Conservation (phyloP, 1,284 basidiomycete species). For the Cystobasidium sp. region DNA sequence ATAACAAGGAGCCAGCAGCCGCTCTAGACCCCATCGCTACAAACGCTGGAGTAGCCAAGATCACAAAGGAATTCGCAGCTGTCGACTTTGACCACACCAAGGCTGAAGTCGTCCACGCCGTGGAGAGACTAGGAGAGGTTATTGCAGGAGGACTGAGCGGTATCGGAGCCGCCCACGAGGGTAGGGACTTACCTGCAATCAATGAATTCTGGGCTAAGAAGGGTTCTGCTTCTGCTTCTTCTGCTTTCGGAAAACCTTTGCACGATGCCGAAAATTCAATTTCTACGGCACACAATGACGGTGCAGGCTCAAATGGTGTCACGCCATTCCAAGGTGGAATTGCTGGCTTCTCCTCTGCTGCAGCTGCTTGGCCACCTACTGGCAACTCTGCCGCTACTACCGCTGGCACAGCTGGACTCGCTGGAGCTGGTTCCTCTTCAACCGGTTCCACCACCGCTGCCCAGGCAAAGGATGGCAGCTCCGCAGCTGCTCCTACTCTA, state of each 20-base stretch:
- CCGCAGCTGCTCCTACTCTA: constrained; percentile 10
- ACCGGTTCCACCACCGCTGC: constrained; percentile 11
- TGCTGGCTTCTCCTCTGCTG: constrained; percentile 1
- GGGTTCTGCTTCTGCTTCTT: constrained; percentile 25
- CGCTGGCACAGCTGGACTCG: too few species aligned
- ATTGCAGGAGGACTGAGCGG: constrained; percentile 27
- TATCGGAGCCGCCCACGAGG: constrained; percentile 32
- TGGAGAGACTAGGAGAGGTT: constrained; percentile 35
- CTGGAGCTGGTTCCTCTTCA: background rate
- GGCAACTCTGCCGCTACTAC: background rate
- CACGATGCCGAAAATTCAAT: constrained; percentile 9
- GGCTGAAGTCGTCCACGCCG: constrained; percentile 25
- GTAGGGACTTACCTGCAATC: constrained; percentile 29
- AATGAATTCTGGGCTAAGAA: constrained; percentile 28
- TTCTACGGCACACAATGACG: background rate
- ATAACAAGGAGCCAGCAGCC: constrained; percentile 23
- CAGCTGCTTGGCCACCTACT: constrained; percentile 4
- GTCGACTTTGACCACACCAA: constrained; percentile 42
- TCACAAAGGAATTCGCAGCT: constrained; percentile 30
- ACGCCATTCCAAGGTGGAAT: constrained; percentile 7
- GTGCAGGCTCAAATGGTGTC: constrained; percentile 2
- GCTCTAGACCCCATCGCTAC: constrained; percentile 36
- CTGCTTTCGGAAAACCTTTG: constrained; percentile 33
- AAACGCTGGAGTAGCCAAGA: constrained; percentile 15
- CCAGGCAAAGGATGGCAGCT: constrained; percentile 3